Percentiles rank a stretch among this genome's conserved stretches.
phyloP scores from a whole-genome alignment of 371 early-diverging fungal species.

The Mortierella sp. region DNA sequence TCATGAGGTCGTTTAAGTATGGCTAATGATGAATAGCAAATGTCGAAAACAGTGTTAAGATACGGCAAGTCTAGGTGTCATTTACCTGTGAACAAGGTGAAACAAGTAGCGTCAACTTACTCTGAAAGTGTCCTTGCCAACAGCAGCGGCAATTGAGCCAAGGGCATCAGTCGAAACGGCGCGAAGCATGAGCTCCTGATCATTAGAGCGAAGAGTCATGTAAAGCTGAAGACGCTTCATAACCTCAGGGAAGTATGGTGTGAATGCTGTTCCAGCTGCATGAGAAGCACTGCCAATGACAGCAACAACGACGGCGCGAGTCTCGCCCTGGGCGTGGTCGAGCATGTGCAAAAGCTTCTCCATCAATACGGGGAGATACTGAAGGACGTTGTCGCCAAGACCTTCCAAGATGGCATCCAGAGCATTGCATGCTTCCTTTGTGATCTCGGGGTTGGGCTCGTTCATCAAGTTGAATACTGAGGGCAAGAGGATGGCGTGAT shows the following conservation, averaged over 20 bases:
- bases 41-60: too few species aligned
- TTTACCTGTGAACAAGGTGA: not conserved
- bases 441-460: slow-evolving; percentile 77
- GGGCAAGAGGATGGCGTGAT: slow-evolving; percentile 86
- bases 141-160: slow-evolving; percentile 87
- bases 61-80: too few species aligned
- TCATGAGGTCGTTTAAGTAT: slow-evolving; percentile 77
- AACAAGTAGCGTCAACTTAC: slow-evolving; percentile 24
- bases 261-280: slow-evolving; percentile 77
- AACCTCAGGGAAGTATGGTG: slow-evolving; percentile 83
- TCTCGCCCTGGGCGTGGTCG: slow-evolving; percentile 70
- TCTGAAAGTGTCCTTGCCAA: slow-evolving; percentile 83
- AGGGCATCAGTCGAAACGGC: slow-evolving; percentile 90
- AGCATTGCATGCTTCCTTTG: slow-evolving; percentile 84
- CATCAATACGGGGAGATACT: slow-evolving; percentile 85
- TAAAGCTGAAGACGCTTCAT: slow-evolving; percentile 75
- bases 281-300: slow-evolving; percentile 92
- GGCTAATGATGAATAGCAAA: slow-evolving; percentile 59
- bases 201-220: slow-evolving; percentile 75
- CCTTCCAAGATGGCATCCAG: slow-evolving; percentile 89
- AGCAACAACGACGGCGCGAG: slow-evolving; percentile 78
- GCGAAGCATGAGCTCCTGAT: slow-evolving; percentile 78
- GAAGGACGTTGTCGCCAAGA: slow-evolving; percentile 80
- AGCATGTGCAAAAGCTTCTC: slow-evolving; percentile 78
- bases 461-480: slow-evolving; percentile 83